Evolutionary conservation across 78 protist species (phyloP), one percentile per base, ranked within the genome.

Genomic region (Dictyostelium intermedium): DNA sequence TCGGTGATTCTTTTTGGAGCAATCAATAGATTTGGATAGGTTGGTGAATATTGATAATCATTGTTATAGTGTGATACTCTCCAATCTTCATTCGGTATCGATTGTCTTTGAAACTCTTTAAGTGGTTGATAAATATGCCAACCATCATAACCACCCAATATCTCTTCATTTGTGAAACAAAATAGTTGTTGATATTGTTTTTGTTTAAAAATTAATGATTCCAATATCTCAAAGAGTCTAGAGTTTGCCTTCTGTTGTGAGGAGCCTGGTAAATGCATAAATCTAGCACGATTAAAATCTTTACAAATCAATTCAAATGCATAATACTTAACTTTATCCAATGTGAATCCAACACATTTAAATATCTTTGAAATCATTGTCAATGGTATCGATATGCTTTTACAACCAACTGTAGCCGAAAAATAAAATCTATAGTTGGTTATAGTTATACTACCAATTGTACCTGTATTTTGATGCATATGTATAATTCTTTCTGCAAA

Each of bases 1-100:
- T 97, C 96, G 0, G 84, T 50, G 8, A 96, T 70, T 47, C 80
- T n/a, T 30, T 72, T 56, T 34, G 98, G 98, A 1, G 96, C 96
- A 14, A 83, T 84, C 69, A 97, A 25, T 27, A 56, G 3, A 3
- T 35, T 39, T 76, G 98, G 97, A 85, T 97, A 97, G 3, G 98
- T 93, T 41, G 87, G 92, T 47, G 91, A 91, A 23, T 78, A 25
- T 5, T 37, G n/a, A 50, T 77, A 97, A 53, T 92, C 79, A 13
- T 25, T 61, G 30, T 87, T 86, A 20, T 86, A 76, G 18, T 82
- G 45, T 27, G 91, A 34, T 0, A 94, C 66, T 43, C 92, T 86
- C 92, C 93, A 87, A 18, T 77, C 53, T 23, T 95, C 95, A 74
- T 82, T 63, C 16, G 91, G 91, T 14, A 95, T 80, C 6, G 78